These are phyloP conservation scores for Fusarium transvaalense DNA, from an alignment of 2,329 filamentous ascomycete genomes.

Conservation along the genomic window DNA sequence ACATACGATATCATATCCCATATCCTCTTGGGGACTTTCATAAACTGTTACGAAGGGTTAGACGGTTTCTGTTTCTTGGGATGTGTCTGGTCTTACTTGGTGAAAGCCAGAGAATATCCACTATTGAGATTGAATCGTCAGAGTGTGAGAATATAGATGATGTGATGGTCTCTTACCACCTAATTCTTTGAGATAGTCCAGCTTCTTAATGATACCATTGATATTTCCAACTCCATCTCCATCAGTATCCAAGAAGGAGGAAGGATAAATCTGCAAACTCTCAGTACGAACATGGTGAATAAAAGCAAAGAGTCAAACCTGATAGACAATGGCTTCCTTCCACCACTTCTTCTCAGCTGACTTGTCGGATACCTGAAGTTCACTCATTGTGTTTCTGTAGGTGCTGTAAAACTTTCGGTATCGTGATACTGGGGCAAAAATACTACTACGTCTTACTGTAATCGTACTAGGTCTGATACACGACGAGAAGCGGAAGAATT, in stretches of 20 bases:
- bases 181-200: conserved; percentile 58
- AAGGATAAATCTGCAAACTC: conserved; percentile 63
- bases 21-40: conserved; percentile 41
- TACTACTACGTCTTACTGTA: not conserved
- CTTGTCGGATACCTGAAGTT: not conserved
- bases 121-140: not conserved
- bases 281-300: not conserved
- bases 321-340: conserved; percentile 6
- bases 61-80: accelerated
- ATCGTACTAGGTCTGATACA: not conserved
- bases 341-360: not conserved
- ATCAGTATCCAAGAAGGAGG: conserved; percentile 67
- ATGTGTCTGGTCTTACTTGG: not conserved
- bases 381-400: not conserved
- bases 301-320: not conserved
- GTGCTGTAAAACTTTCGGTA: not conserved
- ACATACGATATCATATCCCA: conserved; percentile 42
- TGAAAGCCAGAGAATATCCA: conserved; percentile 12
- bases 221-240: conserved; percentile 66
- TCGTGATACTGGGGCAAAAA: too few species aligned
- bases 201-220: conserved; percentile 63
- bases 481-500: not conserved
- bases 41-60: conserved; percentile 13
- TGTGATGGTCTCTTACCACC: conserved; percentile 3
- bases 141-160: not conserved